These are phyloP conservation scores for Penicillium griseofulvum DNA, from an alignment of 2,329 filamentous ascomycete species.

Conservation along the genomic window DNA sequence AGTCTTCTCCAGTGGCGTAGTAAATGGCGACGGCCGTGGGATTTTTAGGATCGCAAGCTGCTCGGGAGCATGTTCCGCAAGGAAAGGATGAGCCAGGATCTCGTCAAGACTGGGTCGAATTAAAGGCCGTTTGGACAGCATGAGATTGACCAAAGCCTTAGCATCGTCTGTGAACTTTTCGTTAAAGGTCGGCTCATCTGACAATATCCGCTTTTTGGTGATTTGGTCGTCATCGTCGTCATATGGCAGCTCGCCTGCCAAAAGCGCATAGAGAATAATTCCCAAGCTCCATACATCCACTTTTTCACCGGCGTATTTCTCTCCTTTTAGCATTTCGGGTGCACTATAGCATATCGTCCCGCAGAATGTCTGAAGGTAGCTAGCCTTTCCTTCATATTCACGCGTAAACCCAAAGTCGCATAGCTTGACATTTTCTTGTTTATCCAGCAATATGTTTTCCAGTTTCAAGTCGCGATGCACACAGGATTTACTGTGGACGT, in stretches of 20 bases:
- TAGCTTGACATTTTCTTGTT: slow-evolving; percentile 93
- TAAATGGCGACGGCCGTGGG: slow-evolving; percentile 76
- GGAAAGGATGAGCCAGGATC: slow-evolving; percentile 82
- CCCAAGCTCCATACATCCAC: slow-evolving; percentile 98
- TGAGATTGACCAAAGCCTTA: slow-evolving; percentile 68
- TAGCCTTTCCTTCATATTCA: slow-evolving; percentile 93
- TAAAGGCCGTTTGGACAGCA: slow-evolving; percentile 89
- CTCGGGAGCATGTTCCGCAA: slow-evolving; percentile 79
- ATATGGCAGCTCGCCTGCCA: slow-evolving; percentile 82
- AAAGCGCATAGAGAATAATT: slow-evolving; percentile 80
- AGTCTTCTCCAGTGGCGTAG: slow-evolving; percentile 82
- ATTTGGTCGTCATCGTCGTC: slow-evolving; percentile 91
- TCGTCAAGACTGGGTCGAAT: slow-evolving; percentile 78
- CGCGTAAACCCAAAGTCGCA: slow-evolving; percentile 98
- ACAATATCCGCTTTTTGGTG: slow-evolving; percentile 81
- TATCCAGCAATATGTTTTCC: slow-evolving; percentile 94
- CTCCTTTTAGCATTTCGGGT: slow-evolving; percentile 96
- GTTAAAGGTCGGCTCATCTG: slow-evolving; percentile 80
- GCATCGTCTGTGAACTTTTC: slow-evolving; percentile 76
- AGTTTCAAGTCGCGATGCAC: slow-evolving; percentile 96
- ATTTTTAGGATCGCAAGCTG: slow-evolving; percentile 87
- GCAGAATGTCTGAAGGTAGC: slow-evolving; percentile 95
- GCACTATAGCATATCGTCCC: slow-evolving; percentile 97
- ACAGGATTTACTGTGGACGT: slow-evolving; percentile 92
- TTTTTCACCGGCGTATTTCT: slow-evolving; percentile 97